Conservation (phyloP, 208 protist genomes). For the Trypanosoma congolense region DNA sequence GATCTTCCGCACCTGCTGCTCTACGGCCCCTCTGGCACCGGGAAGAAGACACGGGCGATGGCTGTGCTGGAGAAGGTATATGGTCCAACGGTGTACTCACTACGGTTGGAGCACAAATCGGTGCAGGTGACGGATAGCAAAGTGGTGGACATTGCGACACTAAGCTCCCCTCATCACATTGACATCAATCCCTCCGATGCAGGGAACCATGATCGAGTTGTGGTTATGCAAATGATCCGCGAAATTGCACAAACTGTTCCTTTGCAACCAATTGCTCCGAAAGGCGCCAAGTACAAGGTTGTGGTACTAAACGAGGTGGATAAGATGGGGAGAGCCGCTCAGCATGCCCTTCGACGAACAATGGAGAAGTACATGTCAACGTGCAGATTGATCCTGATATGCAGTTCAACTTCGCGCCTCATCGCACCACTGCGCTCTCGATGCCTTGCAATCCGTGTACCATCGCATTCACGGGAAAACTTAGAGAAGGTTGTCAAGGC, state of each 20-base stretch:
- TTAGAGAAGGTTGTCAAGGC: slow-evolving; percentile 60
- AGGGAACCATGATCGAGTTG: slow-evolving; percentile 95
- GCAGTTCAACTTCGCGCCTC: slow-evolving; percentile 91
- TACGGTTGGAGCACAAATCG: slow-evolving; percentile 89
- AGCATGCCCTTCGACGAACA: slow-evolving; percentile 98
- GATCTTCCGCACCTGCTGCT: slow-evolving; percentile 98
- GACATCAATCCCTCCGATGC: slow-evolving; percentile 99
- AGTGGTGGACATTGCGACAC: slow-evolving; percentile 94
- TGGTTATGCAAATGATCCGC: slow-evolving; percentile 98
- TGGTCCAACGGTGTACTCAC: slow-evolving; percentile 83
- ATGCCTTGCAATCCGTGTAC: slow-evolving; percentile 96
- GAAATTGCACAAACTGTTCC: slow-evolving; percentile 96
- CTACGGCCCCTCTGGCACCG: slow-evolving; percentile 95
- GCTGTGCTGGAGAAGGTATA: slow-evolving; percentile 92
- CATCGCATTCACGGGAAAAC: slow-evolving; percentile 92
- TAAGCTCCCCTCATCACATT: slow-evolving; percentile 97
- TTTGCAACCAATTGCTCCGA: slow-evolving; percentile 40
- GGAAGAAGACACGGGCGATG: slow-evolving; percentile 96
- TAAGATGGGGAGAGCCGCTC: slow-evolving; percentile 93
- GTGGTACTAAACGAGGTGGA: slow-evolving; percentile 98
- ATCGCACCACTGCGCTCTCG: slow-evolving; percentile 97
- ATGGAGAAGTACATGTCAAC: slow-evolving; percentile 99
- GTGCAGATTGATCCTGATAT: slow-evolving; percentile 97
- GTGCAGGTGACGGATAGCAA: slow-evolving; percentile 89
- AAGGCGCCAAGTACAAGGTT: slow-evolving; percentile 85